Conservation (phyloP, 805 yeast species). For the Phaffomyces thermotolerans region DNA sequence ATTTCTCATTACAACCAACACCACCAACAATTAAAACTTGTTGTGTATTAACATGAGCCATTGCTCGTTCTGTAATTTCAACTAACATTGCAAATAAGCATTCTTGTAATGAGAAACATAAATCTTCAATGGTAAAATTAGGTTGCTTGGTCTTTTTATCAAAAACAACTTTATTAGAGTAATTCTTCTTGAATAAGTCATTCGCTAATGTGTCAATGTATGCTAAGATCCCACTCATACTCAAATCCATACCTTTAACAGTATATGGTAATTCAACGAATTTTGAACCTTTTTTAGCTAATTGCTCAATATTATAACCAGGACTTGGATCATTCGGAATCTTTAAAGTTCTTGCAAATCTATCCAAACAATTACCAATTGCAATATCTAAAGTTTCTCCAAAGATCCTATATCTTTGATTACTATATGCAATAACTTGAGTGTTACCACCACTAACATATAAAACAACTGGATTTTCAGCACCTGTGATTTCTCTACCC, state of each 20-base stretch:
- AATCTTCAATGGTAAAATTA: conserved; percentile 68
- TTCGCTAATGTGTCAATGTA: conserved; percentile 75
- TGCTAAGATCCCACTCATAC: conserved; percentile 93
- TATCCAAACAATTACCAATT: conserved; percentile 91
- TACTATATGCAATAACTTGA: conserved; percentile 94
- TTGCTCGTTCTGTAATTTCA: conserved; percentile 95
- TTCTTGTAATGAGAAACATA: conserved; percentile 91
- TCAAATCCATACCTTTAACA: conserved; percentile 96
- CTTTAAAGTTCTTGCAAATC: conserved; percentile 87
- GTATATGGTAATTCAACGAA: conserved; percentile 85
- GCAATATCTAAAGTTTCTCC: conserved; percentile 99
- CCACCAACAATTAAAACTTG: conserved; percentile 97
- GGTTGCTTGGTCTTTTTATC: conserved; percentile 35
- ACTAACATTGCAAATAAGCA: conserved; percentile 92
- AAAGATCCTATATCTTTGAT: conserved; percentile 90
- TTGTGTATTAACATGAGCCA: conserved; percentile 90
- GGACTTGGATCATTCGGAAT: conserved; percentile 95
- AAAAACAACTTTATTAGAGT: conserved; percentile 29
- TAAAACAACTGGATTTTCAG: conserved; percentile 91
- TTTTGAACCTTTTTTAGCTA: conserved; percentile 62
- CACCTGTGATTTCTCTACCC: conserved; percentile 99
- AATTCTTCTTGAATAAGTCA: conserved; percentile 48
- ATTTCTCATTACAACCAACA: conserved; percentile 89
- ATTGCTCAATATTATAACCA: conserved; percentile 92
- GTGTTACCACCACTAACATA: conserved; percentile 99